Percentiles rank a stretch among this genome's conserved stretches.
phyloP scores from a whole-genome alignment of 2,329 filamentous ascomycete genomes.

The Fusarium hostae region DNA sequence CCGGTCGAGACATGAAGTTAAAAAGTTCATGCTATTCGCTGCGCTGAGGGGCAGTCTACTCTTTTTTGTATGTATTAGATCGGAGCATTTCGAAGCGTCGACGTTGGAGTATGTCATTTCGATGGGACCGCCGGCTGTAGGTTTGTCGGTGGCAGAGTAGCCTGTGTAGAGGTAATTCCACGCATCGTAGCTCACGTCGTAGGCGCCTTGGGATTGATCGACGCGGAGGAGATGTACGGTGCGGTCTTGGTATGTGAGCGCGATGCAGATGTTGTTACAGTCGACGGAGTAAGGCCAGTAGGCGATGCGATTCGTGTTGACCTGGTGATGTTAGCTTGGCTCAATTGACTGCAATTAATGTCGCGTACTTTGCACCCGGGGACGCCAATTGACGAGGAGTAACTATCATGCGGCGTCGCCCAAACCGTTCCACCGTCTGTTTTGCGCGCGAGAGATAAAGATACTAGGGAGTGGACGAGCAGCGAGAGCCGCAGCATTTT shows the following conservation, averaged over 20 bases:
- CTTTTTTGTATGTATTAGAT: conserved; percentile 58
- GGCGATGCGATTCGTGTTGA: conserved; percentile 69
- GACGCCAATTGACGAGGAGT: conserved; percentile 68
- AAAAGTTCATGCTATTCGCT: conserved; percentile 64
- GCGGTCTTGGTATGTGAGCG: conserved; percentile 60
- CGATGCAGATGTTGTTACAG: conserved; percentile 67
- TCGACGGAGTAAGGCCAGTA: conserved; percentile 68
- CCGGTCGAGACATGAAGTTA: conserved; percentile 57
- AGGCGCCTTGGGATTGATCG: conserved; percentile 66
- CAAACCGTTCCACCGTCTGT: conserved; percentile 42
- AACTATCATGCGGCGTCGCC: conserved; percentile 66
- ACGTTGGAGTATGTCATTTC: conserved; percentile 60
- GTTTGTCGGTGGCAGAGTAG: conserved; percentile 57
- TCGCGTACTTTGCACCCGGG: conserved; percentile 64
- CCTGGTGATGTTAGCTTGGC: conserved; percentile 26
- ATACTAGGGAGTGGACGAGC: conserved; percentile 21
- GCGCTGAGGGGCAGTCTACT: conserved; percentile 57
- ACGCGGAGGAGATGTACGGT: conserved; percentile 68
- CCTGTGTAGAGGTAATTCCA: conserved; percentile 69
- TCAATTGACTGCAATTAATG: neutral
- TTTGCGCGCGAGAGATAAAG: conserved; percentile 9
- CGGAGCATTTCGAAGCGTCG: conserved; percentile 57
- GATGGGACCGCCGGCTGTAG: conserved; percentile 59
- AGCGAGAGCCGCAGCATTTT: conserved; percentile 24
- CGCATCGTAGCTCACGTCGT: conserved; percentile 70